phyloP scores from a whole-genome alignment of 176 grass and related monocot species.

The Ampelocalamus luodianensis region DNA sequence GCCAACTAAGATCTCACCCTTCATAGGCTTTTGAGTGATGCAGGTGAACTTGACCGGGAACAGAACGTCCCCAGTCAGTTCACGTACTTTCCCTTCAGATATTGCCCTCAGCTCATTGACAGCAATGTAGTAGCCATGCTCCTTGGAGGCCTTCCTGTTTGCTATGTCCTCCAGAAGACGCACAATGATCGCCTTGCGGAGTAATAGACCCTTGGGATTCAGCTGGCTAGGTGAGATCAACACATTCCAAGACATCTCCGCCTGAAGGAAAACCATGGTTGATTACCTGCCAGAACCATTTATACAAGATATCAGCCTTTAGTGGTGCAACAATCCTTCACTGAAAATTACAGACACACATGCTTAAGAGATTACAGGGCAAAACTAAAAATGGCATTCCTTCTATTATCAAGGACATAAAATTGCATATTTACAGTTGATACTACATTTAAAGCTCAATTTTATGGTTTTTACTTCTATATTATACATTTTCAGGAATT shows the following conservation, averaged over 20 bases:
- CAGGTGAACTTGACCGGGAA: conserved; percentile 80
- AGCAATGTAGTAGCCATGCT: conserved; percentile 86
- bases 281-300: conserved; percentile 47
- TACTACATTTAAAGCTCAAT: conserved; percentile 4
- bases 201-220: conserved; percentile 65
- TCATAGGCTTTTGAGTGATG: conserved; percentile 79
- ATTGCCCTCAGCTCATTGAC: conserved; percentile 70
- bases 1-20: conserved; percentile 77
- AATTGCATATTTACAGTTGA: background rate
- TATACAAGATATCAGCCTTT: conserved; percentile 24
- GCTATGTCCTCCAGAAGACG: conserved; percentile 82
- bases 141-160: conserved; percentile 87
- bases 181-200: conserved; percentile 81
- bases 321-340: conserved; percentile 5
- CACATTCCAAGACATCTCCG: conserved; percentile 86
- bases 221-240: conserved; percentile 74
- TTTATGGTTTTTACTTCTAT: background rate
- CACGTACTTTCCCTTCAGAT: conserved; percentile 76
- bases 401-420: background rate
- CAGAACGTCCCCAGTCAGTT: conserved; percentile 80
- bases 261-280: conserved; percentile 84
- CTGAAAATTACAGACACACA: background rate
- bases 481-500: background rate
- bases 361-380: conserved; percentile 5
- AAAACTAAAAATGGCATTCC: background rate